Evolutionary conservation across 306 rosid genomes (phyloP).

Genomic region (Pyrus pyrifolia): DNA sequence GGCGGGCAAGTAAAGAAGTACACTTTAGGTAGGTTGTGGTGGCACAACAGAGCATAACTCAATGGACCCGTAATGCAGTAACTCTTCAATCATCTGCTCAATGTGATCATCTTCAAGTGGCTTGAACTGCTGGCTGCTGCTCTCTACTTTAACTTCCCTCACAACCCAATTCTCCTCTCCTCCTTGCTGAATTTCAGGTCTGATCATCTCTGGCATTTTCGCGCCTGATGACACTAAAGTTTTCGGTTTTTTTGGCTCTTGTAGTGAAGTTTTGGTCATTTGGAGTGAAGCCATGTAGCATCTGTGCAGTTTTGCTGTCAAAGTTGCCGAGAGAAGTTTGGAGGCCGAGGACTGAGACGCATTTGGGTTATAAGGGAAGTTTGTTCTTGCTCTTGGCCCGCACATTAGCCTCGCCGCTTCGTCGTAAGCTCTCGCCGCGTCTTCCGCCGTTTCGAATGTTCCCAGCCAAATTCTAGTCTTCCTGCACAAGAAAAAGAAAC

Average conservation of each 20-base stretch:
- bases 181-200: constrained; percentile 20
- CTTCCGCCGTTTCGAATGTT: constrained; percentile 91
- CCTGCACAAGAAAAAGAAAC: constrained; percentile 33
- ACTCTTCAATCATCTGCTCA: constrained; percentile 88
- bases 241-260: constrained; percentile 34
- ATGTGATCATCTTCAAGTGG: constrained; percentile 79
- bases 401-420: constrained; percentile 96
- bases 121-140: constrained; percentile 26
- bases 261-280: constrained; percentile 43
- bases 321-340: constrained; percentile 78
- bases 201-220: constrained; percentile 28
- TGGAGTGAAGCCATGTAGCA: constrained; percentile 87
- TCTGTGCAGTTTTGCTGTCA: constrained; percentile 77
- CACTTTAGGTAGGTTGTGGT: constrained; percentile 12
- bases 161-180: constrained; percentile 33
- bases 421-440: constrained; percentile 89
- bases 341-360: constrained; percentile 68
- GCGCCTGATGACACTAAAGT: constrained; percentile 6
- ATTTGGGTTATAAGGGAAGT: constrained; percentile 78
- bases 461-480: constrained; percentile 97
- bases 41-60: constrained; percentile 56
- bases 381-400: constrained; percentile 78
- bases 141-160: constrained; percentile 54
- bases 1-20: not conserved
- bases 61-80: constrained; percentile 72